Conservation (phyloP, 768 basidiomycete genomes). For the Amanita rubescens region DNA sequence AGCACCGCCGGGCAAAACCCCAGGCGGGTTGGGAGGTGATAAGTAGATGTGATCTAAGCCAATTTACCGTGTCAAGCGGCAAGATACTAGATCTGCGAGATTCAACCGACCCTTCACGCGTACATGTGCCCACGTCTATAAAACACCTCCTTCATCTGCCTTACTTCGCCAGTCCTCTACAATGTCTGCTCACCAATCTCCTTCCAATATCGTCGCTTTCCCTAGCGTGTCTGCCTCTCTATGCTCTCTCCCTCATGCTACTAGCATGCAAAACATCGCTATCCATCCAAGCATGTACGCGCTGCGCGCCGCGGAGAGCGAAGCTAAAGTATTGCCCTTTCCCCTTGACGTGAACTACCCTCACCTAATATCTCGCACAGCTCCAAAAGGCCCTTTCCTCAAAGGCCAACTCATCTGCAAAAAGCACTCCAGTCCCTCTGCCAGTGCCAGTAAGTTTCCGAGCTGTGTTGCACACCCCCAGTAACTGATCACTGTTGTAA, state of each 20-base stretch:
- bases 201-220: constrained; percentile 57
- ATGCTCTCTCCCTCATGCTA: constrained; percentile 64
- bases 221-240: constrained; percentile 68
- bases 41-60: neutral
- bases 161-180: constrained; percentile 10
- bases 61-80: neutral
- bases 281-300: constrained; percentile 69
- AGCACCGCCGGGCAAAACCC: neutral
- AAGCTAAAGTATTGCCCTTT: constrained; percentile 53
- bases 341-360: neutral
- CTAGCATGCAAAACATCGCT: constrained; percentile 55
- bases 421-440: constrained; percentile 19
- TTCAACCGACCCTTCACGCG: neutral
- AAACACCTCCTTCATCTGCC: constrained; percentile 11
- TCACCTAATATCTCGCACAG: constrained; percentile 21
- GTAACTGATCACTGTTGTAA: neutral
- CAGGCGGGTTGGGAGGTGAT: neutral
- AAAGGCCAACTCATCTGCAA: constrained; percentile 39
- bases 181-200: constrained; percentile 17
- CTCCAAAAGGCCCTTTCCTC: constrained; percentile 55
- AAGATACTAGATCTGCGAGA: neutral
- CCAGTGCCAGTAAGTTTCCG: constrained; percentile 28
- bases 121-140: neutral
- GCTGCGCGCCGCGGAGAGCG: constrained; percentile 59
- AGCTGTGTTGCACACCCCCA: neutral